phyloP scores from a whole-genome alignment of 2,329 filamentous ascomycete genomes.

The Curvularia spicifera region DNA sequence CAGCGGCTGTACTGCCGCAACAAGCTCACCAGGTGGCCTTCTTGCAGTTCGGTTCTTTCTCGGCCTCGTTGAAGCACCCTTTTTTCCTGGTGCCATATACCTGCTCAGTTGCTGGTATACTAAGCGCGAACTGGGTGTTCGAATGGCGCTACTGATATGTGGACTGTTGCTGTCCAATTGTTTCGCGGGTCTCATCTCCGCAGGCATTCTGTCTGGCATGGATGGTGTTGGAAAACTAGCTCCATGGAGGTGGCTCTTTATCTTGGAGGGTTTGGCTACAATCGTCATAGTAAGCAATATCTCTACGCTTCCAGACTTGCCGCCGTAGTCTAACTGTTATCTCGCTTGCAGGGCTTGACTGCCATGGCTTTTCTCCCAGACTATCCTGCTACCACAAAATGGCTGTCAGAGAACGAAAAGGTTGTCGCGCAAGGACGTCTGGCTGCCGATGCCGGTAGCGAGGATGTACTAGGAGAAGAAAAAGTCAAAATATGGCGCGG shows the following conservation, averaged over 20 bases:
- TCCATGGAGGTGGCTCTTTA: slow-evolving; percentile 40
- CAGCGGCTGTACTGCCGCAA: slow-evolving; percentile 5
- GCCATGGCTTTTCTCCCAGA: not conserved
- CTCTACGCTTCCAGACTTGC: not conserved
- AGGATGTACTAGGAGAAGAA: not conserved
- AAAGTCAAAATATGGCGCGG: not conserved
- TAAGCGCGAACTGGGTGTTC: slow-evolving; percentile 52
- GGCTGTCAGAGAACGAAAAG: not conserved
- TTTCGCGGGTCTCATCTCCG: slow-evolving; percentile 52
- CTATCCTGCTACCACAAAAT: not conserved
- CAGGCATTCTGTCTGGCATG: slow-evolving; percentile 37
- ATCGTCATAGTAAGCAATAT: not conserved
- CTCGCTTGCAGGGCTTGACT: not conserved
- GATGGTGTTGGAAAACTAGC: slow-evolving; percentile 25
- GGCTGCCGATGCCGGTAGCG: not conserved
- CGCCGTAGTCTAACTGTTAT: not conserved
- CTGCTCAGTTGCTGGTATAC: slow-evolving; percentile 70
- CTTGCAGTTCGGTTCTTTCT: slow-evolving; percentile 33
- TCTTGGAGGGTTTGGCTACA: slow-evolving; percentile 22
- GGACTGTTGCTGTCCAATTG: slow-evolving; percentile 47
- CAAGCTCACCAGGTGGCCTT: slow-evolving; percentile 1
- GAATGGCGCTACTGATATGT: slow-evolving; percentile 41
- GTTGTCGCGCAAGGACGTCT: not conserved
- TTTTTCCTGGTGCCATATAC: slow-evolving; percentile 66
- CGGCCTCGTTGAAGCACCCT: slow-evolving; percentile 45